Conservation (phyloP, 768 basidiomycete species). For the Tricholoma matsutake region DNA sequence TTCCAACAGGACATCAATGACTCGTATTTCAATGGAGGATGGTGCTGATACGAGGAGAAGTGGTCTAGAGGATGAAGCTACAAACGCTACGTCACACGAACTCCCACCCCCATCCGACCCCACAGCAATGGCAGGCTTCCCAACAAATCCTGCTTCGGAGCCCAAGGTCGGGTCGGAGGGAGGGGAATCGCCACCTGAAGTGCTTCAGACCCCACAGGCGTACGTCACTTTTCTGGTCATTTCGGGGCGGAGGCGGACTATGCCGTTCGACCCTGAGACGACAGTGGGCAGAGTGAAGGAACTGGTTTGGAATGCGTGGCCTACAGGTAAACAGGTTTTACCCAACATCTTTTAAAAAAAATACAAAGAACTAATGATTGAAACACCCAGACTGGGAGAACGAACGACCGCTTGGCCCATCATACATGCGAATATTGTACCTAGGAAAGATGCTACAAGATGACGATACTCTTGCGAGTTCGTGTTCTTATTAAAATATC, state of each 20-base stretch:
- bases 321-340: slow-evolving; percentile 47
- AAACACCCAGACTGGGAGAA: slow-evolving; percentile 64
- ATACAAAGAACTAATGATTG: neutral
- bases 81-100: slow-evolving; percentile 12
- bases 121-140: neutral
- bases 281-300: slow-evolving; percentile 80
- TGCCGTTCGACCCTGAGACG: slow-evolving; percentile 73
- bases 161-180: neutral
- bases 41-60: neutral
- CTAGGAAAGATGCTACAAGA: slow-evolving; percentile 82
- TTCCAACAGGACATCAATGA: slow-evolving; percentile 18
- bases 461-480: slow-evolving; percentile 71
- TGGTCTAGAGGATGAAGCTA: neutral
- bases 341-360: neutral
- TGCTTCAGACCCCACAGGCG: slow-evolving; percentile 63
- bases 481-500: slow-evolving; percentile 21
- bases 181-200: slow-evolving; percentile 1
- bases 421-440: slow-evolving; percentile 72
- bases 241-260: slow-evolving; percentile 62
- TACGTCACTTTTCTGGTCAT: slow-evolving; percentile 71
- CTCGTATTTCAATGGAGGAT: slow-evolving; percentile 12
- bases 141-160: slow-evolving; percentile 4
- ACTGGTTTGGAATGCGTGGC: slow-evolving; percentile 83
- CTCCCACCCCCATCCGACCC: neutral
- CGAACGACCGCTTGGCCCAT: slow-evolving; percentile 73